Evolutionary conservation across 2,329 filamentous ascomycete genomes (phyloP).

Genomic region (Pseudogymnoascus sp.): DNA sequence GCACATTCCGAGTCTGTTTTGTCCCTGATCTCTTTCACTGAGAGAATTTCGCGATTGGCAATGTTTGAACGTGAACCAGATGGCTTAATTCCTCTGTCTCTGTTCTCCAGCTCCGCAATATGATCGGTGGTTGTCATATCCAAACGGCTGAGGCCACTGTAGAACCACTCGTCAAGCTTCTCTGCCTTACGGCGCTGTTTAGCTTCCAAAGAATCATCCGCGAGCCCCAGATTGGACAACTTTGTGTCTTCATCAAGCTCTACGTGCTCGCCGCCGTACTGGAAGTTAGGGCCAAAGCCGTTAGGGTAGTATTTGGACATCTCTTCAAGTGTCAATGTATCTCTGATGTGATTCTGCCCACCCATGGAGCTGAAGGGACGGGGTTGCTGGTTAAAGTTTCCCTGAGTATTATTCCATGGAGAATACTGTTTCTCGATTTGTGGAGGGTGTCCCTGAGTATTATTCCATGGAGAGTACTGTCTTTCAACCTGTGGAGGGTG

Average conservation of each 20-base stretch:
- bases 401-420: neutral
- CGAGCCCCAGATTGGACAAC: neutral
- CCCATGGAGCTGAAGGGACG: constrained; percentile 3
- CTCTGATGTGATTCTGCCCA: constrained; percentile 14
- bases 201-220: constrained; percentile 10
- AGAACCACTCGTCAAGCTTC: constrained; percentile 23
- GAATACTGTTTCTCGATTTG: neutral
- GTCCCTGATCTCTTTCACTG: constrained; percentile 19
- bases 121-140: constrained; percentile 22
- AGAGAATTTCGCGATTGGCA: constrained; percentile 13
- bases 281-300: constrained; percentile 18
- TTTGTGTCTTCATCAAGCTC: constrained; percentile 12
- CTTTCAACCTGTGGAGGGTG: neutral
- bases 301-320: constrained; percentile 24
- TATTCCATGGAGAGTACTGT: neutral
- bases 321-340: constrained; percentile 21
- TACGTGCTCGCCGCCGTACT: constrained; percentile 15
- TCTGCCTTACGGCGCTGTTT: constrained; percentile 11
- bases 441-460: neutral
- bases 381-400: neutral
- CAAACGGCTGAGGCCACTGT: constrained; percentile 22
- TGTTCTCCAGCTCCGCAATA: constrained; percentile 17
- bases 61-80: neutral
- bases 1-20: constrained; percentile 19
- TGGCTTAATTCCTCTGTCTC: neutral